Base-by-base conservation (phyloP, 805 yeast genomes). In the Ogataea minuta region DNA sequence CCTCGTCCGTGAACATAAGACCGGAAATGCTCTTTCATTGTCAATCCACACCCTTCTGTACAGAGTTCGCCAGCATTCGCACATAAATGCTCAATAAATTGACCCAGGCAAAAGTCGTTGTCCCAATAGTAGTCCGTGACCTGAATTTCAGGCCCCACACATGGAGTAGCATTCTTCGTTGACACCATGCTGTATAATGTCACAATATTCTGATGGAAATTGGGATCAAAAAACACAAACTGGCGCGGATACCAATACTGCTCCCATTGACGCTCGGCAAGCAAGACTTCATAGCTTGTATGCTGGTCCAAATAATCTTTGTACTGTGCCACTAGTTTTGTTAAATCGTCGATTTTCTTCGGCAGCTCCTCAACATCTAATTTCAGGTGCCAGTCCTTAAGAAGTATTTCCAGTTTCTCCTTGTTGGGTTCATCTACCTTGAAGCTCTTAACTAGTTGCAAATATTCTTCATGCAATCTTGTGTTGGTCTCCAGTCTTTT, bases 1-100 rank as follows among this genome's bases (percentile, higher is more conserved):
- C 91, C 95, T 29, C 74, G 67, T 0, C 95, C 96, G 61, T 90
- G 96, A 11, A 84, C 96, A 65, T 90, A 93, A 13, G 86, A 81
- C 52, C 90, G 71, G 56, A 80, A 84, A 60, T 93, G 99, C 36
- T 85, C 86, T 29, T 76, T 61, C 45, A 84, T 59, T 1, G 72
- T 54, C 13, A 82, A 78, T 0, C 85, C 88, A 64, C 98, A 93
- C 1, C 84, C 88, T 44, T 88, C 96, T 0, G 80, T 71, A 57
- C 99, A 93, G 0, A 68, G 63, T 36, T 71, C 76, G 16, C 71
- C 64, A 1, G 87, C 79, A n/a, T 85, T 81, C 5, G 74, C 66
- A 42, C 88, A 81, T 26, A 81, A 70, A 39, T 82, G 84, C 54
- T 95, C 97, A 29, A 93, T 77, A 50, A 81, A 88, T 52, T 85